Evolutionary conservation across 345 rosid genomes (phyloP), one percentile per base, ranked within the genome.

Genomic region (Corchorus capsularis): DNA sequence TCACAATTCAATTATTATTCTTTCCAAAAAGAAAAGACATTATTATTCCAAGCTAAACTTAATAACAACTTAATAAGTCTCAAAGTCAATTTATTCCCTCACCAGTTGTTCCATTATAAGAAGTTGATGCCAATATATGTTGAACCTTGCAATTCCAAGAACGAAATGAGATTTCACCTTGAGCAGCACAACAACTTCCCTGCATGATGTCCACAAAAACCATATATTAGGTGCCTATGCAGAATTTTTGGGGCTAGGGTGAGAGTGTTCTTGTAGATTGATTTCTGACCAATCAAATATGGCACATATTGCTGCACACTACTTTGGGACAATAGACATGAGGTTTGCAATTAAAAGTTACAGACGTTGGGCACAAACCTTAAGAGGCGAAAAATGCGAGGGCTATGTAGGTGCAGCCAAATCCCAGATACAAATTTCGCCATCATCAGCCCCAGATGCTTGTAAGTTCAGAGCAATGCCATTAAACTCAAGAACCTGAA

Each of bases 381-480:
- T 92, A 56, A 92, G 92, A 49, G 94, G 89, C 5, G 99, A 97
- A 76, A 85, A 92, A 85, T 86, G 96, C 73, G 93, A 79, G 78
- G 98, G 96, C 80, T 87, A 90, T n/a, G 87, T 69, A 53, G 99
- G 99, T 69, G 83, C 78, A 63, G 92, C 76, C 80, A 96, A 77
- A 87, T 96, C 97, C 99, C 99, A 96, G 54, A 96, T 91, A 87
- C 92, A 91, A 72, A 92, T 90, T 88, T 96, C 98, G 77, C 98
- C 97, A 79, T 92, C 99, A 77, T 94, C 98, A 59, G 98, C 98
- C 52, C 98, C 99, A 76, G 99, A 94, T 70, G 98, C 99, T 83
- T 94, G 92, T 73, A 90, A 85, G 76, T 94, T 90, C 43, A 98
- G 91, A 43, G 93, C 78, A 74, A 89, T 82, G 34, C 83, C 56